Percentiles rank a stretch among this genome's conserved stretches.
Evolutionary conservation across 2,329 filamentous ascomycete genomes (phyloP).

Genomic region (Colletotrichum sp.): DNA sequence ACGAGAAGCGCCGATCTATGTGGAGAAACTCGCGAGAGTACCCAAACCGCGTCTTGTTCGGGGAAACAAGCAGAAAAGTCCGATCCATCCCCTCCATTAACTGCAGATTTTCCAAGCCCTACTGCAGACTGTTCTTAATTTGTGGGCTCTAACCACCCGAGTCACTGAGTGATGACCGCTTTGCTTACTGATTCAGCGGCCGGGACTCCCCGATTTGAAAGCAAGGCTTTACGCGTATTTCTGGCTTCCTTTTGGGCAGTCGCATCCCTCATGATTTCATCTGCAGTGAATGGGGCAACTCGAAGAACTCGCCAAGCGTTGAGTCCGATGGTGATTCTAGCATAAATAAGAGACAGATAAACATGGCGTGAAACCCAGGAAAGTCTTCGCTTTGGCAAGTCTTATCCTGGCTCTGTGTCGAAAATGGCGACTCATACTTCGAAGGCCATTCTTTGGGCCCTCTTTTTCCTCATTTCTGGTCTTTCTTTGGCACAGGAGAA

Average conservation of each 20-base stretch:
- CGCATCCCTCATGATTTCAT: not conserved
- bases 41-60: not conserved
- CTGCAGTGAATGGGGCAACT: not conserved
- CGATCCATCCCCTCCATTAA: not conserved
- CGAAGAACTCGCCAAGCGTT: not conserved
- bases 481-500: not conserved
- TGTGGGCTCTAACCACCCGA: not conserved
- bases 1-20: not conserved
- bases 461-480: not conserved
- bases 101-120: not conserved
- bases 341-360: not conserved
- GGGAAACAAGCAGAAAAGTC: not conserved
- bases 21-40: not conserved
- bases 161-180: not conserved
- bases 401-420: not conserved
- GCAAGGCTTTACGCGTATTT: not conserved
- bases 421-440: not conserved
- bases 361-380: not conserved
- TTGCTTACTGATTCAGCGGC: not conserved
- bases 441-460: not conserved
- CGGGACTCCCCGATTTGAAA: not conserved
- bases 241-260: not conserved
- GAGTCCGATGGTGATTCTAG: not conserved
- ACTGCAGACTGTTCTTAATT: not conserved
- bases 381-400: not conserved